phyloP scores from a whole-genome alignment of 345 rosid species.

The Camelina sativa region DNA sequence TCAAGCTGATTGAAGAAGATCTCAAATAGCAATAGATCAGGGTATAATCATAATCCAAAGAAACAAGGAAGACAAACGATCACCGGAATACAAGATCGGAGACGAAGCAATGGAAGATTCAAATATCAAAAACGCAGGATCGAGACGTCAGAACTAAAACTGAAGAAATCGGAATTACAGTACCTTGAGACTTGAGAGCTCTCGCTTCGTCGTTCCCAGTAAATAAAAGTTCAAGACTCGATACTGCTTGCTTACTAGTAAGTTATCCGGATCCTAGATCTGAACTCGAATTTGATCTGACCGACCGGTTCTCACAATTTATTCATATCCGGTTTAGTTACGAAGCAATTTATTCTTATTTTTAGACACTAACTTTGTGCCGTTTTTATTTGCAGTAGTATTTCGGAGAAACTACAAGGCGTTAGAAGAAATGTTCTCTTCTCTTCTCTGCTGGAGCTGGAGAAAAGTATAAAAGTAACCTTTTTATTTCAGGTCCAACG shows the following conservation, averaged over 20 bases:
- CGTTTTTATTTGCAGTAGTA: background rate
- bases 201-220: constrained; percentile 3
- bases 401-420: constrained; percentile 26
- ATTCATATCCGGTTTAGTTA: constrained; percentile 19
- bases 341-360: background rate
- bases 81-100: constrained; percentile 19
- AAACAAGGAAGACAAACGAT: constrained; percentile 17
- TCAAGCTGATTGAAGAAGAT: constrained; percentile 15
- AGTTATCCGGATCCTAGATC: constrained; percentile 20
- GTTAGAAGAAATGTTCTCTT: constrained; percentile 12
- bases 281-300: constrained; percentile 10
- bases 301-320: constrained; percentile 20
- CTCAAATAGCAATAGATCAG: background rate
- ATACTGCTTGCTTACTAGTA: background rate
- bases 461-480: constrained; percentile 25
- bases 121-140: background rate
- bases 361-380: background rate
- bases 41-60: background rate
- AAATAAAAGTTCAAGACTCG: background rate
- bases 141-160: constrained; percentile 6
- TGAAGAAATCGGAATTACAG: constrained; percentile 7
- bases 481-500: background rate
- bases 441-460: background rate
- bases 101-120: constrained; percentile 30
- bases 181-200: constrained; percentile 16